Evolutionary conservation across 495 filamentous ascomycete species (phyloP), one percentile per base, ranked within the genome.

Genomic region (Niebla homalea): DNA sequence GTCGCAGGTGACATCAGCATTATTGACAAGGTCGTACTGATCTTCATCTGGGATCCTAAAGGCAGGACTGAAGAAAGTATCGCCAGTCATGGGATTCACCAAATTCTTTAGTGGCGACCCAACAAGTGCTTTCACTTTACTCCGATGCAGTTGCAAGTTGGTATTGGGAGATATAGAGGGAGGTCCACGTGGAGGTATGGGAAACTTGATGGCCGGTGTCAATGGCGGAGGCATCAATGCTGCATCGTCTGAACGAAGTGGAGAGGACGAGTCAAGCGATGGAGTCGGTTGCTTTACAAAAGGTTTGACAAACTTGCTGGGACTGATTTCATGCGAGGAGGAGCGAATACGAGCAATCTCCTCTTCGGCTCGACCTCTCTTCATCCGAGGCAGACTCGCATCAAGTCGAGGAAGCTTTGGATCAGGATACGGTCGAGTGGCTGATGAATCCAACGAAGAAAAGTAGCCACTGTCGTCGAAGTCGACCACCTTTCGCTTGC

Each of bases 391-490:
- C 15, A 81, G 81, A 40, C 87, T 85, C 26, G 82, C 73, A 55
- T 81, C 78, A 21, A 75, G 57, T 53, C 87, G 87, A 2, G 85
- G 87, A 8, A 80, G 83, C 49, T 83, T 66, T 3, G 86, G 72
- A 50, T 78, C 68, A 6, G 69, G 70, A 46, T 79, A 78, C 23
- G 83, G 80, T 29, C 89, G 76, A 57, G 86, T 72, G n/a, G 74
- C 87, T 0, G 92, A 96, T 1, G 92, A 97, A 40, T 96, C 92
- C n/a, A 98, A 69, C 0, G 90, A 96, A 1, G 92, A 98, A 58
- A 94, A 94, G 63, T 96, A 98, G 11, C 92, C 92, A 63, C 89
- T 95, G 59, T 98, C 92, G 56, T 94, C 88, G 69, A 94, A 80
- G 14, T 79, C 77, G 56, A 79, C 76, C n/a, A 65, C 65, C 60